Base-by-base conservation (phyloP, 2,329 filamentous ascomycete species). In the Sarocladium kiliense region DNA sequence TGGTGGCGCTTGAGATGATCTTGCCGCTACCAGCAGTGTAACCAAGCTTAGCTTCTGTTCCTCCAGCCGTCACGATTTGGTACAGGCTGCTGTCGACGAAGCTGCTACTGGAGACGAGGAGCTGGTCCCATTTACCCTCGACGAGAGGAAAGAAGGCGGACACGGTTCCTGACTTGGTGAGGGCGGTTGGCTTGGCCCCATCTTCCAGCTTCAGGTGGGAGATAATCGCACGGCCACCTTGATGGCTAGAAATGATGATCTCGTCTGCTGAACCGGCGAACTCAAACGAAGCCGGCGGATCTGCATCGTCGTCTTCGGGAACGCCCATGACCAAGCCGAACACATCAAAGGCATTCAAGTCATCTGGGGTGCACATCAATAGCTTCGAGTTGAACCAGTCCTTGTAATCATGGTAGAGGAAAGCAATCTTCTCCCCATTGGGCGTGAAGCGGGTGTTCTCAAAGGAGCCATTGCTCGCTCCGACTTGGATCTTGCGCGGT, bases 51-150 rank as follows among this genome's bases (percentile, higher is more conserved):
- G n/a, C n/a, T n/a, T n/a, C n/a, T n/a, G n/a, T n/a, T n/a, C 53
- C 41, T 4, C 55, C 42, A 9, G 62, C 60, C 27, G 69, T 64
- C 3, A 73, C 55, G 16, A 76, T 58, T 50, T 71, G 65, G 62
- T 68, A 74, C 18, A 73, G 57, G 39, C 67, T 68, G 54, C 61
- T 70, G 57, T 76, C 73, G 1, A 73, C 62, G 5, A 74, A 65
- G 53, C 59, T 72, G 11, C 66, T 69, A 25, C 64, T 69, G 2
- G 71, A 67, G 3, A 74, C 67, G 2, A 77, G 60, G 2, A 75
- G 58, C 45, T 60, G 62, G 14, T 65, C 59, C 50, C 59, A 62
- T 41, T 64, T 57, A 18, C 61, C 62, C 23, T 63, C 54, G 6
- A 57, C 51, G 1, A 73, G 54, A 3, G 64, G 64, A 23, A 66